phyloP scores from a whole-genome alignment of 179 eudicot genomes.

The Drosera spatulata region DNA sequence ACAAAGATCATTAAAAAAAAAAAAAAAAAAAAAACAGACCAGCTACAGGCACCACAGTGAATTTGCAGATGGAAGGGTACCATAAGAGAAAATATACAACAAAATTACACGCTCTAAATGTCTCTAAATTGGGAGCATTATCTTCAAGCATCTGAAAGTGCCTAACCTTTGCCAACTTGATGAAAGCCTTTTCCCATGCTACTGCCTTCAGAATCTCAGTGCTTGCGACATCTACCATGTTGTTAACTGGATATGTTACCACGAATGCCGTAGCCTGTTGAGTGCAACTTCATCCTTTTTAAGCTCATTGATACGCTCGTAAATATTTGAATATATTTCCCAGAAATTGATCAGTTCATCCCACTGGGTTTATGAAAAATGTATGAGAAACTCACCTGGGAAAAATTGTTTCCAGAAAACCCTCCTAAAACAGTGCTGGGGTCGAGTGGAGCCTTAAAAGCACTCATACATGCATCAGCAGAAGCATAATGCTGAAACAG shows the following conservation, averaged over 20 bases:
- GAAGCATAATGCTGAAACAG: conserved; percentile 67
- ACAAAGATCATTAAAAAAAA: no score
- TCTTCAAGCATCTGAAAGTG: background rate
- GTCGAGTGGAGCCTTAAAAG: conserved; percentile 94
- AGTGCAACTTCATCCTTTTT: conserved; percentile 6
- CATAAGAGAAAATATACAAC: background rate
- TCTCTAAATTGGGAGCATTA: no score
- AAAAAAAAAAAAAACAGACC: no score
- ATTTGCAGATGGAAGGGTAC: no score
- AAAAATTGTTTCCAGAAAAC: conserved; percentile 70
- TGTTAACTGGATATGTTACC: conserved; percentile 91
- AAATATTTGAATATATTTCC: no score
- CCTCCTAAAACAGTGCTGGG: conserved; percentile 95
- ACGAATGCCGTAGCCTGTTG: conserved; percentile 89
- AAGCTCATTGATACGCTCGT: no score
- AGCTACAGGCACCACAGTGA: no score
- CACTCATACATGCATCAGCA: conserved; percentile 73
- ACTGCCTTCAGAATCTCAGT: conserved; percentile 55
- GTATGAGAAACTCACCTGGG: conserved; percentile 45
- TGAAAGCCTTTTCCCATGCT: conserved; percentile 93
- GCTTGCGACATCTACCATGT: conserved; percentile 52
- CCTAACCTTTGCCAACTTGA: conserved; percentile 85
- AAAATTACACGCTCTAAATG: background rate
- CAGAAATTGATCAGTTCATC: background rate
- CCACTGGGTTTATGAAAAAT: background rate